Base-by-base conservation (phyloP, 1,284 basidiomycete genomes). In the Melampsora larici-populina region DNA sequence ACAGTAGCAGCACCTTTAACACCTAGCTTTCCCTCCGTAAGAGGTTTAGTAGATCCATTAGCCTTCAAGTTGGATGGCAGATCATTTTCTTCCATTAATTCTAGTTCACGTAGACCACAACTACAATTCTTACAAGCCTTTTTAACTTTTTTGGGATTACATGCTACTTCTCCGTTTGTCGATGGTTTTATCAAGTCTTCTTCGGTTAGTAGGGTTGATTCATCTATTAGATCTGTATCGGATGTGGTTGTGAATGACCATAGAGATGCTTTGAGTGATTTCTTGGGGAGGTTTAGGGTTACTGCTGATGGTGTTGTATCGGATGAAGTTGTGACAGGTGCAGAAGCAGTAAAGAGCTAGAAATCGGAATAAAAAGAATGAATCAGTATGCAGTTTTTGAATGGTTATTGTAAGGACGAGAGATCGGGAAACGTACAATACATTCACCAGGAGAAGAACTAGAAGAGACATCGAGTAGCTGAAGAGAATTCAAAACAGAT, bases 71-170 rank as follows among this genome's bases (percentile, higher is more conserved):
- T 85, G 80, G 33, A 83, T 85, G 69, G 74, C 2, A 65, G 60
- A 79, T 84, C 79, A 75, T 84, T 82, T 46, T 82, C 80, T 84
- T 95, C 92, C 83, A 93, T 91, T 68, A 89, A 89, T 84, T 97
- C 92, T 29, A 95, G 83, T 86, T 97, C 95, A n/a, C 92, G 90
- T 68, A 97, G 87, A 33, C 94, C 94, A 83, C 94, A 97, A 2
- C 92, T 89, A 85, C 94, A 97, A 83, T 89, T 90, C 86, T 97
- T 97, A 88, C 94, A 97, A 48, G 95, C 95, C 83, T 90, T 90
- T 87, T 92, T 80, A 31, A 84, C 84, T 78, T 84, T 85, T 73
- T 83, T 84, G 72, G 82, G 82, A 79, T 83, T 81, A 80, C 81
- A 82, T 68, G 80, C 66, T 21, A 80, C 79, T 79, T 91, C 90